Evolutionary conservation across 2,329 filamentous ascomycete species (phyloP), one percentile per base, ranked within the genome.

Genomic region (Penicillium sp.): DNA sequence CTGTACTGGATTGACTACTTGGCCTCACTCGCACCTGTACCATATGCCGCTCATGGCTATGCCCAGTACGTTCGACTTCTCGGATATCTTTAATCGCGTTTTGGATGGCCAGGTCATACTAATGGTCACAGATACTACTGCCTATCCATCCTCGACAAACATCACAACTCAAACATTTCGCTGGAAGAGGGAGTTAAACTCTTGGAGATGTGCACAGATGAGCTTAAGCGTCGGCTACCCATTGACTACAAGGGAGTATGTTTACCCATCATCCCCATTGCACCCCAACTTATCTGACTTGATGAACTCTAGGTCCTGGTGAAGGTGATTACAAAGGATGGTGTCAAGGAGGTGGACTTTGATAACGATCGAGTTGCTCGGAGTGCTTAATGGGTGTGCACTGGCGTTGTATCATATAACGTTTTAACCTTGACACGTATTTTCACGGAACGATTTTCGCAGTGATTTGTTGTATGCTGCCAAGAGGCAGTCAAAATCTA

Each of bases 1-100:
- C 71, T 98, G 52, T 95, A 94, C 76, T 98, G 92, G 92, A 77
- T 95, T 56, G 90, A 98, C 65, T 96, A 96, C 70, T 79, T 98
- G 60, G 92, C 90, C 50, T 82, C 89, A 45, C 71, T 89, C 61
- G 90, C 88, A 3, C 78, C 85, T 20, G 74, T 98, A 32, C 92
- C 92, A 39, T 98, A 98, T 62, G 93, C 92, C 32, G 92, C 92
- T 44, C 93, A 98, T 58, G 92, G 92, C 54, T 98, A 98, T 69
- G 92, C 92, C 54, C 92, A 98, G 84, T 88, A 81, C 45, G 84
- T 67, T 42, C 16, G 22, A 16, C 15, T 16, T 20, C 2, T 13
- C 13, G 6, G 13, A 15, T 12, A 22, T 15, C 22, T 12, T 25
- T 5, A 6, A n/a, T 8, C 17, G 9, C 18, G 5, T 29, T 16